Percentiles rank a stretch among this genome's conserved stretches.
phyloP scores from a whole-genome alignment of 2,329 filamentous ascomycete genomes.

The Alternaria conjuncta region DNA sequence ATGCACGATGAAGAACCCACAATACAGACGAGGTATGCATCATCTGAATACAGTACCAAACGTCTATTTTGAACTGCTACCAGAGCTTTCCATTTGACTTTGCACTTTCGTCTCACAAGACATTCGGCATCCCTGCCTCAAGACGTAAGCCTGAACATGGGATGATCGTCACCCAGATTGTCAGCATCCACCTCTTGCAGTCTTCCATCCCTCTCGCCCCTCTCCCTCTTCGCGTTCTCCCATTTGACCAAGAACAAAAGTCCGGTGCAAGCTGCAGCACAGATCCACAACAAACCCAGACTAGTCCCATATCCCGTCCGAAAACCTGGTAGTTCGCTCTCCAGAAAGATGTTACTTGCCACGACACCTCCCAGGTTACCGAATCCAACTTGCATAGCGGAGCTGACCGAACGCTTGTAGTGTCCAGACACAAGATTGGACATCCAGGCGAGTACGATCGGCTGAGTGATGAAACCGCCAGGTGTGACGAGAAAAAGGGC shows the following conservation, averaged over 20 bases:
- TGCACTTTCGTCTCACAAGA: background rate
- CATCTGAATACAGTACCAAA: background rate
- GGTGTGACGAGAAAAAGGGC: conserved; percentile 62
- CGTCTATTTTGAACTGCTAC: background rate
- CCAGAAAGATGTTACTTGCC: conserved; percentile 58
- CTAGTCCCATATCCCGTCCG: conserved; percentile 57
- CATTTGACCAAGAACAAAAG: conserved; percentile 50
- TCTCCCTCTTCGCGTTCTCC: conserved; percentile 58
- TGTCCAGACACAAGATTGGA: conserved; percentile 64
- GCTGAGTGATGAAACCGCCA: conserved; percentile 62
- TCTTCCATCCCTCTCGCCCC: conserved; percentile 55
- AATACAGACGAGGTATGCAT: background rate
- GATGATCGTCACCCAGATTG: conserved; percentile 62
- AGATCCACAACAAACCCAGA: conserved; percentile 59
- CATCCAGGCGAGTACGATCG: conserved; percentile 63
- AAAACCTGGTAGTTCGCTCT: conserved; percentile 55
- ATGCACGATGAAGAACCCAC: background rate
- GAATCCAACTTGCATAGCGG: conserved; percentile 56
- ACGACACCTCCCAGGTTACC: conserved; percentile 61
- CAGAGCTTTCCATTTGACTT: background rate
- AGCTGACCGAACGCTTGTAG: conserved; percentile 62
- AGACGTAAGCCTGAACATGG: conserved; percentile 55
- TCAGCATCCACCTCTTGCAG: conserved; percentile 51
- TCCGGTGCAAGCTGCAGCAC: conserved; percentile 51
- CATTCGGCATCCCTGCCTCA: background rate